Percentiles rank a stretch among this genome's conserved stretches.
phyloP scores from a whole-genome alignment of 2,329 filamentous ascomycete species.

The Plectosphaerella sp. region DNA sequence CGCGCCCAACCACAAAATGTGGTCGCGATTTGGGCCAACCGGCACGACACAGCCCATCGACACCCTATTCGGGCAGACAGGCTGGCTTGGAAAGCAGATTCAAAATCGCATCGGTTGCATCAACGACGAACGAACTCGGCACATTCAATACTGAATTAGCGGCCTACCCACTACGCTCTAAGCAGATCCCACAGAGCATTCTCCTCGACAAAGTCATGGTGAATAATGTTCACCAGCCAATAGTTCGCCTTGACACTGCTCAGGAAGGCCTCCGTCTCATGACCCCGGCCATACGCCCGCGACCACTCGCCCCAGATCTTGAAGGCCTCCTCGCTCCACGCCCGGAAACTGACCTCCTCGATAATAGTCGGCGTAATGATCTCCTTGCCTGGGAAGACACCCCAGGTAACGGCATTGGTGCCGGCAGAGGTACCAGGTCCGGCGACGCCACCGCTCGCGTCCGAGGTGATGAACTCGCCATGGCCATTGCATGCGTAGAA shows the following conservation, averaged over 20 bases:
- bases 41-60: no score
- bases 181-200: constrained; percentile 71
- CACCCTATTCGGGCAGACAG: no score
- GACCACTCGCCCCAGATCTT: constrained; percentile 95
- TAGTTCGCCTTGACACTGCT: constrained; percentile 62
- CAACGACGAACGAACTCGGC: no score
- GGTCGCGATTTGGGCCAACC: no score
- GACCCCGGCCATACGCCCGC: constrained; percentile 74
- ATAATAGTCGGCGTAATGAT: constrained; percentile 97
- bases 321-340: constrained; percentile 95
- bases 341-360: constrained; percentile 87
- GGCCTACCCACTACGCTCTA: constrained; percentile 18
- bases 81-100: no score
- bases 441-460: constrained; percentile 35
- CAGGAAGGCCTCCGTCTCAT: constrained; percentile 67
- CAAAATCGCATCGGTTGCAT: no score
- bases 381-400: constrained; percentile 90
- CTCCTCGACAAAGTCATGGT: constrained; percentile 70
- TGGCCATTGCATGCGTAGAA: constrained; percentile 81
- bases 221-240: constrained; percentile 90
- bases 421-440: constrained; percentile 34
- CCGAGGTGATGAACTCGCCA: constrained; percentile 75
- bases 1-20: no score
- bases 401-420: constrained; percentile 96
- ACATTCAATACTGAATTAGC: constrained; percentile 12